Conservation (phyloP, 306 rosid genomes). For the Inga oerstediana region DNA sequence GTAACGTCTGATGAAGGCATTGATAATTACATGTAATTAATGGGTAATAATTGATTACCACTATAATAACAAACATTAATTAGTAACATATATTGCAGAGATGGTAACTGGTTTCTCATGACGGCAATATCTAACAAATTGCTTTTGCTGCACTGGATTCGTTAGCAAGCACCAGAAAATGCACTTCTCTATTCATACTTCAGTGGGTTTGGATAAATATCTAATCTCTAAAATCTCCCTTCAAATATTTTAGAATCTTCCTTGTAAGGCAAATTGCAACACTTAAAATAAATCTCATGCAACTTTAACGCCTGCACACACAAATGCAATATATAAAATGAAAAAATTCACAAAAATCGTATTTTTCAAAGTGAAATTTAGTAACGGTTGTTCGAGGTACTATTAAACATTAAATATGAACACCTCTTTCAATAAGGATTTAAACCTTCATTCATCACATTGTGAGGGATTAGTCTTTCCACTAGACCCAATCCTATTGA, state of each 20-base stretch:
- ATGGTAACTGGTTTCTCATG: not conserved
- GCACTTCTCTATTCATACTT: not conserved
- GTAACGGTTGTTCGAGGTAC: too few relatives aligned
- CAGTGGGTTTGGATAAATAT: too few relatives aligned
- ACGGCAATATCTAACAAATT: not conserved
- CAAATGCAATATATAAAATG: too few relatives aligned
- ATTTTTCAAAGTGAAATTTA: too few relatives aligned
- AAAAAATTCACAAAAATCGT: too few relatives aligned
- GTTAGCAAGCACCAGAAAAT: not conserved
- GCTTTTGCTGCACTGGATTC: not conserved
- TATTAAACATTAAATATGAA: fast-evolving
- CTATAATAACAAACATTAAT: not conserved
- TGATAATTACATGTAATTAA: not conserved
- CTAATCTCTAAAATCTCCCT: too few relatives aligned
- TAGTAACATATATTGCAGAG: not conserved
- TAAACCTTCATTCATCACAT: fast-evolving
- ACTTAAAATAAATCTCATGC: too few relatives aligned
- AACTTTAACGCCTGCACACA: too few relatives aligned
- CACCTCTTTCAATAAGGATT: too few relatives aligned
- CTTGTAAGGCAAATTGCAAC: too few relatives aligned
- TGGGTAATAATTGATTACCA: not conserved
- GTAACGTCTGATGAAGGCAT: not conserved
- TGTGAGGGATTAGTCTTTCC: fast-evolving
- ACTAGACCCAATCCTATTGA: too few relatives aligned
- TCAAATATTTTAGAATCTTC: too few relatives aligned